Evolutionary conservation across 257 asterid species (phyloP).

Genomic region (Ligustrum vulgare): DNA sequence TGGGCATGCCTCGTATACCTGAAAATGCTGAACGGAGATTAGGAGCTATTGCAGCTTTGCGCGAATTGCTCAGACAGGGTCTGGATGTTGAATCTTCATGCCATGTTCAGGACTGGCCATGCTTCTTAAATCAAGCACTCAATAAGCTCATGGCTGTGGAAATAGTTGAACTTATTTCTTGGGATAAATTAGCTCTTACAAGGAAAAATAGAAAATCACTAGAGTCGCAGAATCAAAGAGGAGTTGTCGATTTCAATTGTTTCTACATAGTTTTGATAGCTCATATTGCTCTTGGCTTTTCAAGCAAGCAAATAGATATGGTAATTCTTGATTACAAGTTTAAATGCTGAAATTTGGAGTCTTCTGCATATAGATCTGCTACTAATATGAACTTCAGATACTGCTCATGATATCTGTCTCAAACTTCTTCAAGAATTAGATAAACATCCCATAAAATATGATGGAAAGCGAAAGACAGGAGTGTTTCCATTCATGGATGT

Average conservation of each 20-base stretch:
- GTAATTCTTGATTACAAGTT: conserved; percentile 39
- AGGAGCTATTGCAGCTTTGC: conserved; percentile 92
- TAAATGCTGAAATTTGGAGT: neutral
- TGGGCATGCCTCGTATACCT: conserved; percentile 87
- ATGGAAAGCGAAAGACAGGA: neutral
- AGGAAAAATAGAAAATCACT: conserved; percentile 89
- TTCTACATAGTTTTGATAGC: conserved; percentile 80
- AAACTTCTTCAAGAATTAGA: neutral
- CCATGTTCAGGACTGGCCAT: conserved; percentile 95
- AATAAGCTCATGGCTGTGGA: conserved; percentile 87
- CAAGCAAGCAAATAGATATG: conserved; percentile 80
- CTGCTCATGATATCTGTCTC: neutral
- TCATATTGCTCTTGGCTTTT: conserved; percentile 90
- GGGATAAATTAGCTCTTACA: conserved; percentile 82
- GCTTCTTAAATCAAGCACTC: conserved; percentile 85
- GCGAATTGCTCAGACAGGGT: conserved; percentile 94
- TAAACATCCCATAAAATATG: neutral
- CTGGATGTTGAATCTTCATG: conserved; percentile 88
- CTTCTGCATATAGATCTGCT: neutral
- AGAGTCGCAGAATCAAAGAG: conserved; percentile 89
- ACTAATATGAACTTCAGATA: neutral
- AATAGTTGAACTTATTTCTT: conserved; percentile 81
- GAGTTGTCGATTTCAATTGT: conserved; percentile 77
- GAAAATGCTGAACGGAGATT: conserved; percentile 93
- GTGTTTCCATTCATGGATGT: conserved; percentile 1